Conservation (phyloP, 345 rosid species). For the Aquilaria sinensis region DNA sequence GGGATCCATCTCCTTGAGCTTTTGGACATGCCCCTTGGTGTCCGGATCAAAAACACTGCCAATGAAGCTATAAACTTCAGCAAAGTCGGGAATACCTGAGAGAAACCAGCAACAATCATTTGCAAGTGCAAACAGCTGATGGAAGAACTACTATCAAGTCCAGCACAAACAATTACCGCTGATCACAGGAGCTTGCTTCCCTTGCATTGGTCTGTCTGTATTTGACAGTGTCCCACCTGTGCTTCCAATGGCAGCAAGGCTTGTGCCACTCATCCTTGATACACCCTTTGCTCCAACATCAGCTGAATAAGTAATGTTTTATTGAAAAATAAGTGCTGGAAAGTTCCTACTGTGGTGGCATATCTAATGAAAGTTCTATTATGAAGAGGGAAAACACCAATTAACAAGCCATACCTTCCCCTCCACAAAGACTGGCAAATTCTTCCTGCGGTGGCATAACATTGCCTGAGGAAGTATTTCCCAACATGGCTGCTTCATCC, state of each 20-base stretch:
- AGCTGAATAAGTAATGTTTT: slow-evolving; percentile 81
- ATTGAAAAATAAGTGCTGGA: slow-evolving; percentile 68
- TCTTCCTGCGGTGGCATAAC: slow-evolving; percentile 46
- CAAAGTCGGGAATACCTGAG: slow-evolving; percentile 80
- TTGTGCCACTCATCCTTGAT: slow-evolving; percentile 40
- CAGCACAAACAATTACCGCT: slow-evolving; percentile 41
- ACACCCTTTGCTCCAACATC: slow-evolving; percentile 78
- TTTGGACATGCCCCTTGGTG: slow-evolving; percentile 53
- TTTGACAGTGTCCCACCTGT: slow-evolving; percentile 33
- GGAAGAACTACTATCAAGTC: neutral
- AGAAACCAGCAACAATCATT: slow-evolving; percentile 13
- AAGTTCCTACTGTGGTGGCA: slow-evolving; percentile 30
- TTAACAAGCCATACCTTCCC: slow-evolving; percentile 45
- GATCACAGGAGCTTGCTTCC: slow-evolving; percentile 43
- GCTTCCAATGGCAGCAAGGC: slow-evolving; percentile 43
- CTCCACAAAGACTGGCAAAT: slow-evolving; percentile 35
- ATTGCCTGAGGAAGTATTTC: slow-evolving; percentile 34
- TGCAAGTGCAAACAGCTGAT: neutral
- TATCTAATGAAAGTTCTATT: slow-evolving; percentile 14
- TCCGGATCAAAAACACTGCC: slow-evolving; percentile 92
- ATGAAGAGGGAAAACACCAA: slow-evolving; percentile 21
- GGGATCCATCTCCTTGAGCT: slow-evolving; percentile 98
- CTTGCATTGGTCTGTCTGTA: slow-evolving; percentile 40
- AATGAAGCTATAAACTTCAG: slow-evolving; percentile 87
- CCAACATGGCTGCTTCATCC: slow-evolving; percentile 60